Base-by-base conservation (phyloP, 495 filamentous ascomycete genomes). In the Pyrenula aspistea region DNA sequence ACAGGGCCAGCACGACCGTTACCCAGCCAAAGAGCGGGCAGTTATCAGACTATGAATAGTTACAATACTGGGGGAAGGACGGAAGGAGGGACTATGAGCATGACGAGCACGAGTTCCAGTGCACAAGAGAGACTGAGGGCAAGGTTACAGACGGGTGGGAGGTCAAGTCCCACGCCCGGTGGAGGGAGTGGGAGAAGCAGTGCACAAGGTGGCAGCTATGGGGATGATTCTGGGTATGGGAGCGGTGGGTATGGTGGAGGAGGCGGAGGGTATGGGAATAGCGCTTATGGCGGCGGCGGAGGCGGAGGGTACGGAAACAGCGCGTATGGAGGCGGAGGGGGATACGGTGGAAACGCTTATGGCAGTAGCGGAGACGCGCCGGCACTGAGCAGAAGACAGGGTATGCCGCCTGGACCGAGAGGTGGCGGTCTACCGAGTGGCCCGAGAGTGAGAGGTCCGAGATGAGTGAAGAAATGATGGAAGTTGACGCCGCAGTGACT, bases 101-200 rank as follows among this genome's bases (percentile, higher is more conserved):
- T 23, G 63, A 19, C 75, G 68, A 51, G 68, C 75, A 62, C 57
- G 25, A 62, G 55, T 19, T 36, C 31, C 22, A 55, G 58, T 15
- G 83, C 83, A 24, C 82, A 86, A 69, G 83, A 88, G 54, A 74
- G 84, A 62, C 72, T 90, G 55, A 84, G 85, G 65, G 82, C 81
- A 31, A 63, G 84, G 56, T 64, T 89, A 53, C 82, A 83, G 66
- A 81, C 83, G 24, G 77, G 75, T 10, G 62, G 67, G 53, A 62
- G 60, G 31, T 42, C 31, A 15, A 42, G 31, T 15, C 31, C 31
- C 8, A 42, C 31, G 15, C 31, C 31, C n/a, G n/a, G 54, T 53
- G 62, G 24, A 61, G 48, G 15, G 62, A 68, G 53, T 56, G 60
- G 48, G 36, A 22, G 60, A 55, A 55, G 25, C 50, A 48, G 22